Evolutionary conservation across 192 early-diverging fungal genomes (phyloP), one percentile per base, ranked within the genome.

Genomic region (Neocallimastix lanati): DNA sequence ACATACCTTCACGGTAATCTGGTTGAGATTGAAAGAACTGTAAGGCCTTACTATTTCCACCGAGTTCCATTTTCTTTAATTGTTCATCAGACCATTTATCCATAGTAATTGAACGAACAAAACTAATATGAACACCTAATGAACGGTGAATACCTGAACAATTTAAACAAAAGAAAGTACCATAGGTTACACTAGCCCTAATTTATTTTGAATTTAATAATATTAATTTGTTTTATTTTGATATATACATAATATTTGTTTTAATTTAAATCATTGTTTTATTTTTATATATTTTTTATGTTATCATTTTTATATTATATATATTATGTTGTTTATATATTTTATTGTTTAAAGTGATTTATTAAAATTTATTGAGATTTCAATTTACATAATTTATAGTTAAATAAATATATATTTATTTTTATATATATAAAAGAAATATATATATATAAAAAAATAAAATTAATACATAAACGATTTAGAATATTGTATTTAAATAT

Each of bases 61-160:
- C 97, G 58, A 92, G 81, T 78, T 92, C 86, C 96, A 99, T 99
- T 78, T 95, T 92, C 83, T 93, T 95, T 79, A 95, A 85, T 84
- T 99, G 97, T 84, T 97, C 96, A 30, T 94, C 91, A 38, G 89
- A 92, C 96, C 96, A 99, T 82, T 93, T 93, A 86, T 99, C 97
- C 97, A 99, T 99, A 7, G 92, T 92, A 79, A 99, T 93, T 3
- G 97, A 99, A n/a, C 97, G 92, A 87, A n/a, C n/a, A n/a, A n/a
- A n/a, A n/a, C n/a, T n/a, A n/a, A n/a, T n/a, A n/a, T n/a, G n/a
- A n/a, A n/a, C 85, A 29, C 85, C 87, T 79, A 82, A 79, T 0
- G 67, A 27, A 36, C 94, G 89, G 86, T 98, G 94, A 50, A 94
- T 89, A 28, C 95, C 95, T 29, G 94, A 95, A 85, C 96, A 96